Evolutionary conservation across 78 protist genomes (phyloP).

Genomic region (Pelomyxa schiedti): DNA sequence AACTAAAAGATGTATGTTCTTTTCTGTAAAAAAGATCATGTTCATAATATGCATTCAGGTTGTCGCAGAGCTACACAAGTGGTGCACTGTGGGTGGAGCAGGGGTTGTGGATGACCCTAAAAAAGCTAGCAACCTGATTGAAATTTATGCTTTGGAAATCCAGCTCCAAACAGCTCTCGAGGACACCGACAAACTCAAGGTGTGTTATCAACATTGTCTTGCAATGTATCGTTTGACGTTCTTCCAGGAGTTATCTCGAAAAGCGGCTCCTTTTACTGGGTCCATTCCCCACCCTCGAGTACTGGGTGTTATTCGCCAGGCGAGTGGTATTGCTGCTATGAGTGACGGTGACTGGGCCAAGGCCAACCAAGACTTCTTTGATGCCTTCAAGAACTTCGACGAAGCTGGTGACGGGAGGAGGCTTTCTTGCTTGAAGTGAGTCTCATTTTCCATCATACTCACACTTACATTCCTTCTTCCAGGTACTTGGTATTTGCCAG

Average conservation of each 20-base stretch:
- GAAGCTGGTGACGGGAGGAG: conserved; percentile 23
- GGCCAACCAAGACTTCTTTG: conserved; percentile 88
- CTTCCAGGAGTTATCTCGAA: conserved; percentile 35
- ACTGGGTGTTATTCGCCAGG: conserved; percentile 90
- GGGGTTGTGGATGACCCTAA: conserved; percentile 52
- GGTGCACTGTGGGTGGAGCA: conserved; percentile 35
- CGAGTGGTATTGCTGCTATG: conserved; percentile 94
- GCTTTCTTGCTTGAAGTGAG: conserved; percentile 1
- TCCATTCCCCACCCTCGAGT: conserved; percentile 93
- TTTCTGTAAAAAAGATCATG: background rate
- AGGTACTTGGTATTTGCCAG: conserved; percentile 82
- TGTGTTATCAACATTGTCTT: conserved; percentile 38
- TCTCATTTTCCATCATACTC: background rate
- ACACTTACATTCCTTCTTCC: conserved; percentile 76
- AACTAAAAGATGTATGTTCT: conserved; percentile 29
- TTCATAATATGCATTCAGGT: background rate
- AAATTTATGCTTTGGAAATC: conserved; percentile 89
- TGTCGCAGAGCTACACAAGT: conserved; percentile 33
- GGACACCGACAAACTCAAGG: conserved; percentile 70
- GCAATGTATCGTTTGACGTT: background rate
- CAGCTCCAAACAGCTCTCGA: conserved; percentile 79
- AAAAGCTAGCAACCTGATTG: conserved; percentile 80
- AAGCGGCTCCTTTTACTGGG: conserved; percentile 48
- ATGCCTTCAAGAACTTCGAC: conserved; percentile 96
- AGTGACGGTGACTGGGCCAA: conserved; percentile 66